A percentile compares a stretch with the other conserved stretches of the same genome.
Conservation (phyloP, 2,329 filamentous ascomycete species). For the Pseudogymnoascus sp. region DNA sequence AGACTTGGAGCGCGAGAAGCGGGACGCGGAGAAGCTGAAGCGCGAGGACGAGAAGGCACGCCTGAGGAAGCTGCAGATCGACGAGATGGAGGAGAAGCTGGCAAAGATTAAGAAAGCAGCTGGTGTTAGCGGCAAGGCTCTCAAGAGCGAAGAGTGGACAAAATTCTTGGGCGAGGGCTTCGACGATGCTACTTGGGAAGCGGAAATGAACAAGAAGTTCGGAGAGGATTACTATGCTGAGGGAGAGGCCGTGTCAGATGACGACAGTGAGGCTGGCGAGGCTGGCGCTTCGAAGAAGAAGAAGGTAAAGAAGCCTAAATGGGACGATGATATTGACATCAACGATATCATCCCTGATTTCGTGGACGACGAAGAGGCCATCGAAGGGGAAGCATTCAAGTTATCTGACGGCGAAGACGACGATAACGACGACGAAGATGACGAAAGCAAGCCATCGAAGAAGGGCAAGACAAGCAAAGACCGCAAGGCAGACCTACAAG, state of each 20-base stretch:
- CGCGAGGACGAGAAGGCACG: slow-evolving; percentile 74
- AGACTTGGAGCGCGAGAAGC: slow-evolving; percentile 67
- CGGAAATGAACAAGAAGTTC: slow-evolving; percentile 81
- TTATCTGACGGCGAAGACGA: slow-evolving; percentile 36
- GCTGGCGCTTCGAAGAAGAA: slow-evolving; percentile 39
- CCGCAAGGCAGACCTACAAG: slow-evolving; percentile 48
- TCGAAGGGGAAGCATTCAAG: slow-evolving; percentile 39
- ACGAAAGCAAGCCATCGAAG: slow-evolving; percentile 36
- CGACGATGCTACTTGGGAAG: slow-evolving; percentile 84
- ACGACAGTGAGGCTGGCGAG: slow-evolving; percentile 46
- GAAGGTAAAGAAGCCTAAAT: slow-evolving; percentile 73
- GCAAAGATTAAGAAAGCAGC: slow-evolving; percentile 83
- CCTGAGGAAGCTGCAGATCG: slow-evolving; percentile 78
- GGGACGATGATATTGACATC: slow-evolving; percentile 98
- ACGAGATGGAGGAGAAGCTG: slow-evolving; percentile 82
- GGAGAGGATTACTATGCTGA: slow-evolving; percentile 85
- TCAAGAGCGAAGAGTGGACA: slow-evolving; percentile 73
- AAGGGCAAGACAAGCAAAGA: slow-evolving; percentile 54
- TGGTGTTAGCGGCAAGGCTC: slow-evolving; percentile 58
- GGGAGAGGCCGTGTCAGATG: slow-evolving; percentile 53
- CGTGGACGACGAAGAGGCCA: slow-evolving; percentile 48
- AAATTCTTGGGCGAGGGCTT: slow-evolving; percentile 79
- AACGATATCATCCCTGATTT: slow-evolving; percentile 85
- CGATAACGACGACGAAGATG: slow-evolving; percentile 33
- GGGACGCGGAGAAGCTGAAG: slow-evolving; percentile 69